Percentiles rank a stretch among this genome's conserved stretches.
These are phyloP conservation scores for Phlebiopsis gigantea DNA, from an alignment of 768 basidiomycete species.

Conservation along the genomic window DNA sequence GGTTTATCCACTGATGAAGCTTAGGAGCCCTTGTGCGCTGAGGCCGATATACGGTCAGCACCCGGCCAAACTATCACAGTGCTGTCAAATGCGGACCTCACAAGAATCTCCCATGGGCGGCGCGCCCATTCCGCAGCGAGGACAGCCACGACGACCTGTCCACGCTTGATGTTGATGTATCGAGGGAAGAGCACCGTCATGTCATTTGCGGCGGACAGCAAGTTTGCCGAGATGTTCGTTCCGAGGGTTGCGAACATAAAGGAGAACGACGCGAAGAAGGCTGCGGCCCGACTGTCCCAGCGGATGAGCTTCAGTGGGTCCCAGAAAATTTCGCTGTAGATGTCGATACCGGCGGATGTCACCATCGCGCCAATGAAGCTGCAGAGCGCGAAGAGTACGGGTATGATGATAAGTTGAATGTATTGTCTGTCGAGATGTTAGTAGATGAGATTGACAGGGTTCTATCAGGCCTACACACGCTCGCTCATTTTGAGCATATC, in stretches of 20 bases:
- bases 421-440: conserved; percentile 48
- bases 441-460: not conserved
- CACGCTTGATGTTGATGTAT: conserved; percentile 77
- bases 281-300: conserved; percentile 81
- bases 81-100: conserved; percentile 23
- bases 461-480: conserved; percentile 34
- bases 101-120: conserved; percentile 81
- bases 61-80: too few relatives aligned
- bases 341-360: conserved; percentile 64
- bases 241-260: conserved; percentile 71
- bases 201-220: conserved; percentile 73
- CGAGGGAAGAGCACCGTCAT: conserved; percentile 69
- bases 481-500: conserved; percentile 66
- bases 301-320: conserved; percentile 69
- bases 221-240: conserved; percentile 71
- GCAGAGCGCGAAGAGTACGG: conserved; percentile 71
- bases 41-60: not conserved
- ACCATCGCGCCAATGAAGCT: conserved; percentile 80
- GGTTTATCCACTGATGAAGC: conserved; percentile 79
- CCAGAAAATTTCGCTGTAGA: conserved; percentile 67
- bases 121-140: conserved; percentile 82
- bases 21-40: conserved; percentile 58
- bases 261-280: conserved; percentile 75
- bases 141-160: conserved; percentile 68
- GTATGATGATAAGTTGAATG: conserved; percentile 73